Base-by-base conservation (phyloP, 768 basidiomycete species). In the Boletus barrowsii region DNA sequence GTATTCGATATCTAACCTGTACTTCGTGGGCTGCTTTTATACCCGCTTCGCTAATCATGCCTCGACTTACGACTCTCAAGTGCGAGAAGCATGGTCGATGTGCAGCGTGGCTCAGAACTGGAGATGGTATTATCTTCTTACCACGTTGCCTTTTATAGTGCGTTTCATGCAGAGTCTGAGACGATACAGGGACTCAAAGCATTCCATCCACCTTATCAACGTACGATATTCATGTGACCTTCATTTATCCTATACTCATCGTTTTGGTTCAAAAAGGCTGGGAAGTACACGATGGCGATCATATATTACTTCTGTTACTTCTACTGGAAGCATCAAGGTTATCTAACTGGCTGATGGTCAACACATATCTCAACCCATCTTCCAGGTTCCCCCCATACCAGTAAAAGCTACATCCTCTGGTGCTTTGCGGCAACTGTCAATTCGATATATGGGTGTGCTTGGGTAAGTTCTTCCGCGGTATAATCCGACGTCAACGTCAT, bases 121-220 rank as follows among this genome's bases (percentile, higher is more conserved):
- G 92, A 79, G 77, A 1, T 65, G 79, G 18, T 77, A 83, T 3
- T 86, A 85, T 56, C 56, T 82, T 3, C 73, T 92, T 9, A 78
- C 80, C 8, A 62, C 76, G 9, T 56, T 96, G 2, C 95, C 97
- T 0, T 79, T 90, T 17, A 47, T 88, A 3, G 76, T 83, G 29
- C 95, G 97, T 72, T 66, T 93, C 43, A 75, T 90, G 10, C 97
- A 99, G 71, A 89, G 89, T 65, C 60, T 97, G 51, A 87, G 87
- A 59, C 93, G 95, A 74, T 98, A 88, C 66, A 71, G 71, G 44
- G 97, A 98, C 65, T 92, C 92, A 1, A 74, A 75, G 30, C 68
- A 86, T 37, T 57, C 72, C 20, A 87, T 86, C 0, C 96, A 98
- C 75, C 68, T 98, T 41, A 81, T 98, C 63, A 99, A 99, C 64